These are phyloP conservation scores for Taiozyma sp. DNA, from an alignment of 1,139 yeast species.

Conservation along the genomic window DNA sequence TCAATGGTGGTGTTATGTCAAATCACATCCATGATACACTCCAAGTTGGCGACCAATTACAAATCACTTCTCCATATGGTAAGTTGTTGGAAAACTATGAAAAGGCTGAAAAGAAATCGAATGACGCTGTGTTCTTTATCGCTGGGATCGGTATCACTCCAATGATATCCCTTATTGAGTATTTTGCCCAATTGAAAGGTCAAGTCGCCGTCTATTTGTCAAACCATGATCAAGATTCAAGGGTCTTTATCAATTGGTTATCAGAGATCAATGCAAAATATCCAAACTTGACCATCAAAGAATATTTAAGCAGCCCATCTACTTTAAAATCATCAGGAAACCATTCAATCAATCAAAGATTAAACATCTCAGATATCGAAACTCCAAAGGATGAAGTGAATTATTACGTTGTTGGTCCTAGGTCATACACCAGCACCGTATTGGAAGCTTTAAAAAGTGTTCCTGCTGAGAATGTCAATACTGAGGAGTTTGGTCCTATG, in stretches of 20 bases:
- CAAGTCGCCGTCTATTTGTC: conserved; percentile 16
- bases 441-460: conserved; percentile 9
- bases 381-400: conserved; percentile 3
- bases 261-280: conserved; percentile 9
- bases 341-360: conserved; percentile 8
- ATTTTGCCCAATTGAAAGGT: conserved; percentile 13
- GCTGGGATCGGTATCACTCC: conserved; percentile 75
- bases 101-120: conserved; percentile 6
- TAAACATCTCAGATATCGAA: conserved; percentile 5
- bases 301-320: neutral
- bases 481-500: conserved; percentile 22
- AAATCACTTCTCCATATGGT: conserved; percentile 58
- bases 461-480: conserved; percentile 12
- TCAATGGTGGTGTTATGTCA: conserved; percentile 49
- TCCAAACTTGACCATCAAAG: conserved; percentile 7
- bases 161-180: conserved; percentile 18
- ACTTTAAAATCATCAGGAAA: neutral
- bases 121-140: conserved; percentile 41
- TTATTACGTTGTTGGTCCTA: conserved; percentile 20
- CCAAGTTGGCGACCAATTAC: conserved; percentile 43
- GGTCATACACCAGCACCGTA: conserved; percentile 13
- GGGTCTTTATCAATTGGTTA: conserved; percentile 14
- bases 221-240: conserved; percentile 6
- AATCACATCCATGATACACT: conserved; percentile 43
- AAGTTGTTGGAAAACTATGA: conserved; percentile 32